Conservation (phyloP, 345 rosid genomes). For the Camelina neglecta region DNA sequence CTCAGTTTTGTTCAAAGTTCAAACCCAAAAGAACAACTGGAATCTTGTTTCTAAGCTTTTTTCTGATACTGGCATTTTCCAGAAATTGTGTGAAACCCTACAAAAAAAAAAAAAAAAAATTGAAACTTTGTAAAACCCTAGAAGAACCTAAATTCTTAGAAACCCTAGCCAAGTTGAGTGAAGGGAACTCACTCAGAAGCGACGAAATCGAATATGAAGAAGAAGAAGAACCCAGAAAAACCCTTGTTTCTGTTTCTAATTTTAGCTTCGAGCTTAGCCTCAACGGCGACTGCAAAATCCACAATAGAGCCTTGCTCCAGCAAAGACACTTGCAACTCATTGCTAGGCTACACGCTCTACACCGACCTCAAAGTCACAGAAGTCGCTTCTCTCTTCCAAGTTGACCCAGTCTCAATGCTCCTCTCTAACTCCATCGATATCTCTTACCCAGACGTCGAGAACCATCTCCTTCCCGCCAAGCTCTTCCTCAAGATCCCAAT, state of each 20-base stretch:
- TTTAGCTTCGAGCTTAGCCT: slow-evolving; percentile 47
- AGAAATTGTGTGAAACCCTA: neutral
- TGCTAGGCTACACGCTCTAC: slow-evolving; percentile 92
- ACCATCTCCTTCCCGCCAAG: slow-evolving; percentile 82
- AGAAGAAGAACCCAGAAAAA: slow-evolving; percentile 45
- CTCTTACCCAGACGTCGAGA: slow-evolving; percentile 92
- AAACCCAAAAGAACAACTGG: slow-evolving; percentile 25
- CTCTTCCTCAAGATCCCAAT: slow-evolving; percentile 87
- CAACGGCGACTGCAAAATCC: slow-evolving; percentile 61
- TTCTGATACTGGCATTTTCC: slow-evolving; percentile 7
- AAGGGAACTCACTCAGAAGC: slow-evolving; percentile 6
- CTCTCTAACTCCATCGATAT: slow-evolving; percentile 85
- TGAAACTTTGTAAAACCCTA: slow-evolving; percentile 13
- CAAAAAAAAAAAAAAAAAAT: neutral
- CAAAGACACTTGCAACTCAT: slow-evolving; percentile 74
- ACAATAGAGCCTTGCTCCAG: slow-evolving; percentile 95
- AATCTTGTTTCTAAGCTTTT: neutral
- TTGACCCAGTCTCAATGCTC: slow-evolving; percentile 79
- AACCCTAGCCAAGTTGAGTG: slow-evolving; percentile 19
- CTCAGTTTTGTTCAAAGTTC: neutral
- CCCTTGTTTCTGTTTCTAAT: slow-evolving; percentile 38
- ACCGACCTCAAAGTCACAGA: slow-evolving; percentile 90
- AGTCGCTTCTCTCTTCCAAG: slow-evolving; percentile 90
- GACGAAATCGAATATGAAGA: slow-evolving; percentile 45
- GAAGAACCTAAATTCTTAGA: neutral